These are phyloP conservation scores for Passiflora organensis DNA, from an alignment of 345 rosid species.

Conservation along the genomic window DNA sequence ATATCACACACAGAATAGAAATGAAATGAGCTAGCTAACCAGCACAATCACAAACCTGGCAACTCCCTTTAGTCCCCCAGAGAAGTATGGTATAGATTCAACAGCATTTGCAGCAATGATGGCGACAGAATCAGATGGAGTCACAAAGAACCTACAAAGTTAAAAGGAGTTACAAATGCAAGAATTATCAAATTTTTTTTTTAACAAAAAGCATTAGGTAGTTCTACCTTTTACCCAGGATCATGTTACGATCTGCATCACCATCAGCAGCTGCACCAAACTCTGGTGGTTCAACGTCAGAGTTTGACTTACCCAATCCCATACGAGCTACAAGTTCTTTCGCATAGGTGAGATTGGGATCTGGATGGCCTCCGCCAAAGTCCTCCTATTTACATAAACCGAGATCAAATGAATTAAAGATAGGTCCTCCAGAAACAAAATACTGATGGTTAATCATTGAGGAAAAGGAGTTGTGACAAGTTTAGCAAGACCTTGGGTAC, in stretches of 20 bases:
- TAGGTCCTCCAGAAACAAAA: background rate
- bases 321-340: conserved; percentile 90
- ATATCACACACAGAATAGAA: background rate
- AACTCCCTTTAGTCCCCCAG: conserved; percentile 94
- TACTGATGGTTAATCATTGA: conserved; percentile 3
- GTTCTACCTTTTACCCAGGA: conserved; percentile 90
- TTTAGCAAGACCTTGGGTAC: conserved; percentile 64
- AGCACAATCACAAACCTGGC: conserved; percentile 56
- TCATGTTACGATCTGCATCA: conserved; percentile 99
- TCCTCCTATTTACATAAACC: conserved; percentile 59
- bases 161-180: conserved; percentile 8
- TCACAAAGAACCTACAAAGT: conserved; percentile 79
- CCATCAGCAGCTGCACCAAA: conserved; percentile 99
- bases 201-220: background rate
- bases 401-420: too few species aligned
- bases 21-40: conserved; percentile 7
- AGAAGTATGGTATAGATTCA: conserved; percentile 87
- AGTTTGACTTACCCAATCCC: conserved; percentile 81
- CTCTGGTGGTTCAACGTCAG: conserved; percentile 81
- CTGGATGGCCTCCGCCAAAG: conserved; percentile 99
- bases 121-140: conserved; percentile 98
- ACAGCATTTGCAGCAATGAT: conserved; percentile 97
- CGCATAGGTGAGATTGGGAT: conserved; percentile 97
- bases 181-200: background rate
- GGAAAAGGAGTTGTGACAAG: conserved; percentile 1